Evolutionary conservation across 805 yeast species (phyloP).

Genomic region (Naumovozyma baii): DNA sequence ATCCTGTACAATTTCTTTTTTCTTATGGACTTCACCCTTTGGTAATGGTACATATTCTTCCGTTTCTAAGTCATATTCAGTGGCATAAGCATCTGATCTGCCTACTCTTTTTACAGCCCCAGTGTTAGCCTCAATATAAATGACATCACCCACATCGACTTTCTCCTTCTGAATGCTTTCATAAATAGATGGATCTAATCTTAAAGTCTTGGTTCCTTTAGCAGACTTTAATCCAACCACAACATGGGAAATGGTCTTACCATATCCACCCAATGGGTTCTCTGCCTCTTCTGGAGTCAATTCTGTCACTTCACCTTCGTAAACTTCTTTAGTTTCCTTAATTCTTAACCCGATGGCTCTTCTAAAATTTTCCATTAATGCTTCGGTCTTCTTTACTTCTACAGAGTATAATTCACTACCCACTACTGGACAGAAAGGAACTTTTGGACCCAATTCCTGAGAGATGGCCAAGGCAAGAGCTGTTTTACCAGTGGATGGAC

Average conservation of each 20-base stretch:
- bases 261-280: slow-evolving; percentile 95
- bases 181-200: slow-evolving; percentile 87
- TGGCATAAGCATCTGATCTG: slow-evolving; percentile 95
- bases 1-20: slow-evolving; percentile 95
- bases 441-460: slow-evolving; percentile 93
- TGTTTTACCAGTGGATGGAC: slow-evolving; percentile 97
- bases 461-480: slow-evolving; percentile 94
- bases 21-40: slow-evolving; percentile 96
- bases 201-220: slow-evolving; percentile 78
- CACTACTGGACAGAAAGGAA: slow-evolving; percentile 95
- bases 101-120: slow-evolving; percentile 97
- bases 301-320: slow-evolving; percentile 97
- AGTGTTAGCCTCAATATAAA: slow-evolving; percentile 92
- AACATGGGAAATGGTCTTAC: slow-evolving; percentile 91
- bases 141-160: slow-evolving; percentile 91
- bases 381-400: slow-evolving; percentile 95
- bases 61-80: slow-evolving; percentile 96
- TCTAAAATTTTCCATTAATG: slow-evolving; percentile 91
- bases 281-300: slow-evolving; percentile 92
- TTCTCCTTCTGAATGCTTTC: slow-evolving; percentile 92
- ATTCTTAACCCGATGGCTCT: slow-evolving; percentile 93
- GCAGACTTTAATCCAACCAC: slow-evolving; percentile 88
- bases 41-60: slow-evolving; percentile 98
- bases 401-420: slow-evolving; percentile 90
- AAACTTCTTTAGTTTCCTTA: slow-evolving; percentile 94